These are phyloP conservation scores for Monosporozyma servazzii DNA, from an alignment of 805 yeast genomes.

Conservation along the genomic window DNA sequence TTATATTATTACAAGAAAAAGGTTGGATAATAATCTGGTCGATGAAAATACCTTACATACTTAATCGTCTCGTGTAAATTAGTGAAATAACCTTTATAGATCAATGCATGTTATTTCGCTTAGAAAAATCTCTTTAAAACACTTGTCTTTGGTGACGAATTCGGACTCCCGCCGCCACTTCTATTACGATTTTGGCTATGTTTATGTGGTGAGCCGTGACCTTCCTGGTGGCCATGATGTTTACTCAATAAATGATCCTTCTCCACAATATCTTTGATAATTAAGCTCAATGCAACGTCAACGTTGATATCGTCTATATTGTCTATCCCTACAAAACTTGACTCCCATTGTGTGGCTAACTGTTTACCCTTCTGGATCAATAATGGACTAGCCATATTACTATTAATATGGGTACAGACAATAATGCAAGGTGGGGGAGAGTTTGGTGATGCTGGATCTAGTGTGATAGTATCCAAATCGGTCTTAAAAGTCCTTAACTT, in stretches of 20 bases:
- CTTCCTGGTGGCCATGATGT: not conserved
- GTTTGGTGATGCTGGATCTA: conserved; percentile 32
- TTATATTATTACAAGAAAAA: not conserved
- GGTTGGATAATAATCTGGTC: not conserved
- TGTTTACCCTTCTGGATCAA: conserved; percentile 49
- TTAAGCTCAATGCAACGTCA: conserved; percentile 47
- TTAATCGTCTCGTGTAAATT: not conserved
- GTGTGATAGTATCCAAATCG: conserved; percentile 26
- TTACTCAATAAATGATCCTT: conserved; percentile 22
- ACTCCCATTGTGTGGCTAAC: conserved; percentile 52
- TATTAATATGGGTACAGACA: conserved; percentile 54
- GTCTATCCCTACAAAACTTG: conserved; percentile 59
- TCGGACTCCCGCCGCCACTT: not conserved
- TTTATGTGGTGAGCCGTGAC: not conserved
- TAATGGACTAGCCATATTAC: conserved; percentile 50
- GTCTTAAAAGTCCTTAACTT: conserved; percentile 26
- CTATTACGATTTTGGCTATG: not conserved
- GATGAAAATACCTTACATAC: not conserved
- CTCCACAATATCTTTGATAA: conserved; percentile 54
- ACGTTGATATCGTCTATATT: conserved; percentile 40
- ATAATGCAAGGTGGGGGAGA: conserved; percentile 59
- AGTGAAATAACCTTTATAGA: not conserved
- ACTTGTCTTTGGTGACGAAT: not conserved
- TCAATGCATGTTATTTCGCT: not conserved
- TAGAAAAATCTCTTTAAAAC: not conserved